Base-by-base conservation (phyloP, 2,329 filamentous ascomycete genomes). In the Xylariaceae sp. region DNA sequence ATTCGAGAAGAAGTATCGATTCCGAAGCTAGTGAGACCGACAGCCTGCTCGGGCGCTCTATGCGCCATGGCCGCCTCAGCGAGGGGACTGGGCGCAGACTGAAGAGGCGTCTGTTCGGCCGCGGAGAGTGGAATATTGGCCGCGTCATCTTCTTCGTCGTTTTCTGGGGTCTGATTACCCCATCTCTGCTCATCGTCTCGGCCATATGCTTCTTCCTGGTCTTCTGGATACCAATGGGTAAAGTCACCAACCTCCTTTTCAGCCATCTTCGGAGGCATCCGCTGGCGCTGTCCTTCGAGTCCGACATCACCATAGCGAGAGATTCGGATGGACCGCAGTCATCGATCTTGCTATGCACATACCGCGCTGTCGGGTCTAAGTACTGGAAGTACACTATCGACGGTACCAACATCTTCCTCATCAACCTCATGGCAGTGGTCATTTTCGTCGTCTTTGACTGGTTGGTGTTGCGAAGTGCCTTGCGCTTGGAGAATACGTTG, bases 361-460 rank as follows among this genome's bases (percentile, higher is more conserved):
- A 99, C 76, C 89, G 95, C 60, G 94, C 94, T 49, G 93, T 95
- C 10, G 94, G 94, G 10, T 81, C 86, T 66, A 93, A 93, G 74
- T 99, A 99, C 78, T 99, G 95, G 93, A 99, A 99, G 76, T 99
- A 99, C 76, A 99, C 94, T 3, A 82, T 99, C 60, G 94, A 99
- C 71, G 95, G 94, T 57, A 99, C 94, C 62, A 99, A 99, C 76
- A 96, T 99, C 71, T 97, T 99, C 77, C 85, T 99, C 66, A 97
- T 99, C 79, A 99, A 99, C 73, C 83, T 99, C 59, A 90, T 97
- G 77, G 88, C 86, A 10, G 84, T 99, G 15, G 94, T 99, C n/a
- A 78, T 90, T 23, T 97, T 99, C 71, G 89, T 93, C 70, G 95
- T 99, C 63, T 85, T 96, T 65, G 94, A 99, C 78, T 97, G 93